Conservation (phyloP, 2,329 filamentous ascomycete species). For the Aspergillus sp. region DNA sequence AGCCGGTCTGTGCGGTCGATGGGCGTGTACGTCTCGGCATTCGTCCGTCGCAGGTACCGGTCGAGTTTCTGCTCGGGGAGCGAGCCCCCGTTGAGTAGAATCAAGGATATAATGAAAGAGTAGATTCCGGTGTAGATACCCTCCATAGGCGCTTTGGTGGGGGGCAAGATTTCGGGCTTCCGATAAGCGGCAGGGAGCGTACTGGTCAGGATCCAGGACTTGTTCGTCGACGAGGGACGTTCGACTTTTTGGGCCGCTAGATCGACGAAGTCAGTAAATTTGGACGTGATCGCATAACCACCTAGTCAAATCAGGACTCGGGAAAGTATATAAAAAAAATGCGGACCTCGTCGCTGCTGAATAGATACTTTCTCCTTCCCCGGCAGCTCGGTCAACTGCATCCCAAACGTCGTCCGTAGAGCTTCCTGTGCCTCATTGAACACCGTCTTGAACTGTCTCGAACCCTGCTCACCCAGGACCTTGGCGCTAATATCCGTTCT, state of each 20-base stretch:
- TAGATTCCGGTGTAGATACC: conserved; percentile 80
- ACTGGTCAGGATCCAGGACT: conserved; percentile 75
- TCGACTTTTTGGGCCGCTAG: conserved; percentile 51
- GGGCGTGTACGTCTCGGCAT: conserved; percentile 72
- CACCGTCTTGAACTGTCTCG: conserved; percentile 70
- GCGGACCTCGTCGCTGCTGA: conserved; percentile 71
- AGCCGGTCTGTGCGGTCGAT: conserved; percentile 73
- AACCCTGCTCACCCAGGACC: conserved; percentile 68
- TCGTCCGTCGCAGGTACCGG: conserved; percentile 71
- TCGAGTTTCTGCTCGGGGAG: conserved; percentile 77
- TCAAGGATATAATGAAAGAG: conserved; percentile 74
- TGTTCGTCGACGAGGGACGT: conserved; percentile 51
- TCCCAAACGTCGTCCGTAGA: conserved; percentile 75
- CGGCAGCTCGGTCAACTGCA: conserved; percentile 85
- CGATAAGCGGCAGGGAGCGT: conserved; percentile 69
- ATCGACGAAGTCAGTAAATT: background rate
- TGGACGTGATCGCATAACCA: background rate
- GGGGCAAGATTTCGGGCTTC: conserved; percentile 64
- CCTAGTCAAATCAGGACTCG: background rate
- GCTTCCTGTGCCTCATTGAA: conserved; percentile 75
- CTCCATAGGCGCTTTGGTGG: conserved; percentile 69
- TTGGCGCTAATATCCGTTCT: conserved; percentile 59
- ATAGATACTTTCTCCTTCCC: conserved; percentile 77
- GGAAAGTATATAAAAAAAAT: background rate
- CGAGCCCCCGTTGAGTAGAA: conserved; percentile 69